Base-by-base conservation (phyloP, 495 filamentous ascomycete species). In the Aspergillus baeticus region DNA sequence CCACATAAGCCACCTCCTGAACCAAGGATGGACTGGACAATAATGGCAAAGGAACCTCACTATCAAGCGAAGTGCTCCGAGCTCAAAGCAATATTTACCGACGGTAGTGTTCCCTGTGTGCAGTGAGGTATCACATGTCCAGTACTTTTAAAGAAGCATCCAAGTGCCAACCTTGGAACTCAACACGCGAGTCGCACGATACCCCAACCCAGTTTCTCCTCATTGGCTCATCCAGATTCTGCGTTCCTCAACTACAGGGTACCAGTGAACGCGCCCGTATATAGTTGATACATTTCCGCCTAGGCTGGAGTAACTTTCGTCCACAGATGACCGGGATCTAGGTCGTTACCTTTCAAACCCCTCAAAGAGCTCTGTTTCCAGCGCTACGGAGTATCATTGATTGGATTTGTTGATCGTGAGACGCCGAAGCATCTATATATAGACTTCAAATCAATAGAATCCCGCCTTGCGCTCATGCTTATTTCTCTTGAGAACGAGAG, bases 1-100 rank as follows among this genome's bases (percentile, higher is more conserved):
- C 35, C 37, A n/a, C 59, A 52, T 65, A 43, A 62, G 59, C 59
- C 59, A 62, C 63, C 63, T 61, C 59, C 62, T 62, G 59, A 62
- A 50, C 51, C 51, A 35, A 53, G 39, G 18, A 22, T 31, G 10
- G 43, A 39, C 17, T 48, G n/a, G n/a, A n/a, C n/a, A 8, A 29
- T 29, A 29, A 29, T 29, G 26, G 26, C 8, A 29, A 29, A 29
- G 26, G 3, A 29, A 29, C 54, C 37, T 14, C 6, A 6, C 18
- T 20, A 31, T 47, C 31, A 31, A 47, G 43, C 36, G 54, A 39
- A 15, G 41, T 8, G 26, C 26, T 8, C 8, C 8, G 26, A 8
- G 26, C 26, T 29, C 26, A 29, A 8, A 29, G 26, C 42, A 18
- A 21, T 5, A 47, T 31, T 47, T 47, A 6, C 44, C 22, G 23